Conservation (phyloP, 192 early-diverging fungal species). For the Geosiphon pyriformis region DNA sequence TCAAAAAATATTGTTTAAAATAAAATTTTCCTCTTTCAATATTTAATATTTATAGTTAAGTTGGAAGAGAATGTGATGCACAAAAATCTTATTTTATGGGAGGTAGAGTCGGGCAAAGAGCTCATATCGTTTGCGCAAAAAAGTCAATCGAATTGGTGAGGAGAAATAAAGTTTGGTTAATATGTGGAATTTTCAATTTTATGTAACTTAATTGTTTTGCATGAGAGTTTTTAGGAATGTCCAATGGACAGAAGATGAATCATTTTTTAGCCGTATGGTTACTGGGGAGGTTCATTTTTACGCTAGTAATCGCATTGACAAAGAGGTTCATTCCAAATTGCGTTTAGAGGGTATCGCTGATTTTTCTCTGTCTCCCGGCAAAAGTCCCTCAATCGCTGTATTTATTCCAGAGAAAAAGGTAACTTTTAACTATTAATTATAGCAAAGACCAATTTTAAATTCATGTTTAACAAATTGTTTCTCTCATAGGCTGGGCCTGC, state of each 20-base stretch:
- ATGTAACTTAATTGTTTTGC: neutral
- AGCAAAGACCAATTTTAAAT: no score
- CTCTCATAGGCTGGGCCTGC: slow-evolving; percentile 69
- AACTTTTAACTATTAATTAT: neutral
- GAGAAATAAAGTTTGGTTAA: neutral
- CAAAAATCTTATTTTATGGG: slow-evolving; percentile 80
- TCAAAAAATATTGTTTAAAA: no score
- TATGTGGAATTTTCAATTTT: neutral
- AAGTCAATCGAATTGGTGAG: slow-evolving; percentile 63
- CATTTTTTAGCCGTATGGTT: slow-evolving; percentile 80
- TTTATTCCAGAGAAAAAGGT: slow-evolving; percentile 84
- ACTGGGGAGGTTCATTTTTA: slow-evolving; percentile 86
- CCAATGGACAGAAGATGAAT: slow-evolving; percentile 93
- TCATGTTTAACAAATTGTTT: no score
- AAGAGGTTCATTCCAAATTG: slow-evolving; percentile 53
- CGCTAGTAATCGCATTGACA: slow-evolving; percentile 55
- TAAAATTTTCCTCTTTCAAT: no score
- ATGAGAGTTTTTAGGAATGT: slow-evolving; percentile 69
- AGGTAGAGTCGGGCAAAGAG: slow-evolving; percentile 62
- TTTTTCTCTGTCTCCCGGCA: slow-evolving; percentile 89
- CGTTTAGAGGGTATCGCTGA: slow-evolving; percentile 68
- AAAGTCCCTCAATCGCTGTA: slow-evolving; percentile 72
- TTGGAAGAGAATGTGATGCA: slow-evolving; percentile 57
- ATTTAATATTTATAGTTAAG: no score
- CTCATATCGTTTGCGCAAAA: slow-evolving; percentile 77